Evolutionary conservation across 495 filamentous ascomycete genomes (phyloP).

Genomic region (Immersiella caudata): DNA sequence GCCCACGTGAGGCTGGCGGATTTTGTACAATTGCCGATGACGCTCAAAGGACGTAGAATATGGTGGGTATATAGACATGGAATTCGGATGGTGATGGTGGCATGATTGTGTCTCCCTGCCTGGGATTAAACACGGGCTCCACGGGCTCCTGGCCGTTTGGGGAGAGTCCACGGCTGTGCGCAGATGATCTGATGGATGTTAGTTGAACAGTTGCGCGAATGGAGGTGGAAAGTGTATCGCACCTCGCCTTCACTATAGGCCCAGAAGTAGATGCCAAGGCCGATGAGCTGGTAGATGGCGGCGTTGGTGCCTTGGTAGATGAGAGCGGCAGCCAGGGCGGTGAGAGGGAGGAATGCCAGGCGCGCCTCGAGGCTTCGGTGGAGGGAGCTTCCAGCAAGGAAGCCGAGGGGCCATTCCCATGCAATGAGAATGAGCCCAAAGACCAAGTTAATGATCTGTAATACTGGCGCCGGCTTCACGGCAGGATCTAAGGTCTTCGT

Average conservation of each 20-base stretch:
- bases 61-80: conserved; percentile 13
- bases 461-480: conserved; percentile 82
- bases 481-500: conserved; percentile 87
- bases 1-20: not conserved
- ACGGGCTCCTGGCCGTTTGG: conserved; percentile 43
- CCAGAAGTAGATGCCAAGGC: conserved; percentile 90
- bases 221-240: conserved; percentile 37
- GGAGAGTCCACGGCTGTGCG: conserved; percentile 56
- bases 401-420: conserved; percentile 87
- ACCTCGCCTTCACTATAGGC: conserved; percentile 97
- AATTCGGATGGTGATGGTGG: not conserved
- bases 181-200: conserved; percentile 46
- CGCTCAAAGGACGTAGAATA: not conserved
- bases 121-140: conserved; percentile 40
- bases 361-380: conserved; percentile 88
- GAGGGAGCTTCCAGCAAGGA: conserved; percentile 65
- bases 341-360: conserved; percentile 80
- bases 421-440: conserved; percentile 77
- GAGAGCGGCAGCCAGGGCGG: conserved; percentile 71
- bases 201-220: conserved; percentile 18
- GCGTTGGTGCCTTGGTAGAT: conserved; percentile 93
- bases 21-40: conserved; percentile 10
- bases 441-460: conserved; percentile 95
- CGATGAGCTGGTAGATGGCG: conserved; percentile 89
- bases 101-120: conserved; percentile 13